Evolutionary conservation across 164 flowering plant genomes (phyloP), one percentile per base, ranked within the genome.

Genomic region (Kingdonia uniflora): DNA sequence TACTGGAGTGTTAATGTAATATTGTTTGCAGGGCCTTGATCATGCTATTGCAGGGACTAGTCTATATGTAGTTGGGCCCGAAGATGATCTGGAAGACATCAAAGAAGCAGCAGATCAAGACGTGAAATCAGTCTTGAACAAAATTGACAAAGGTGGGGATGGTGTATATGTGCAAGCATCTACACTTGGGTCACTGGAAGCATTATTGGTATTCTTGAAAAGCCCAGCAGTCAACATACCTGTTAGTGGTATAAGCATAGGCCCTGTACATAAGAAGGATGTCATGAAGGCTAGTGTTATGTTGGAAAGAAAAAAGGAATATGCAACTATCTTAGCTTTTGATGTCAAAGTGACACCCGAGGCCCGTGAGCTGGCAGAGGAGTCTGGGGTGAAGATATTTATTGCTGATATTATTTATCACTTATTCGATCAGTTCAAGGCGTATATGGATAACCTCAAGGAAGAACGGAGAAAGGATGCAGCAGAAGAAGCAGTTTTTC

Each of bases 251-350:
- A 86, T 89, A 59, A 69, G 84, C 63, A 92, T 92, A 48, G 99
- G 99, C 14, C 99, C 99, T 51, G 99, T 92, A 2, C 99, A 92
- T 56, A 92, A 86, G 61, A 92, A 75, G 66, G 99, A 92, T 74
- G 91, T 92, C 43, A 82, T 88, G 99, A 86, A 76, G 67, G 95
- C 99, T 42, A 77, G 95, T 58, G 97, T 84, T 14, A 86, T 88
- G 99, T 95, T 92, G 49, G 99, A 92, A 76, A 92, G 87, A 89
- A 92, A 84, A 57, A 86, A 82, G 71, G 99, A 92, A 69, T 88
- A 70, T 65, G 95, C 91, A 14, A 77, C 95, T 19, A 88, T 92
- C 37, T 75, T 92, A 75, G 97, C 97, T 47, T 92, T 92, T 71
- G 99, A 92, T 76, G 97, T 92, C 51, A 88, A 82, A 79, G 97